Evolutionary conservation across 2,329 filamentous ascomycete species (phyloP).

Genomic region (Chaetomium olivaceum): DNA sequence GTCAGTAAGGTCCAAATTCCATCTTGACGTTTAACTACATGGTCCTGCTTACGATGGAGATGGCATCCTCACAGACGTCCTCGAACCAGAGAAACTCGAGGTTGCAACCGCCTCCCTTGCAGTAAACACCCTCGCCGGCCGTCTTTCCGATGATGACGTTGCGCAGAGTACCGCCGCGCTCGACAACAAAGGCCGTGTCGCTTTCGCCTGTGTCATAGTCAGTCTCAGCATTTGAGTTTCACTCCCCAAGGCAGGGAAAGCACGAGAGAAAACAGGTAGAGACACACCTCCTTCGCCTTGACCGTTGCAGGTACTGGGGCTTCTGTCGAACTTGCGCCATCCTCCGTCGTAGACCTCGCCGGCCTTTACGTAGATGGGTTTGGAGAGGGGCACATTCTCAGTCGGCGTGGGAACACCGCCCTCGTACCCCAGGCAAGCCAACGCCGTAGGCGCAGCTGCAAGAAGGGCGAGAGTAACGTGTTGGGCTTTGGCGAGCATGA

Average conservation of each 20-base stretch:
- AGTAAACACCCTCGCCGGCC: slow-evolving; percentile 7
- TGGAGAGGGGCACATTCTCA: neutral
- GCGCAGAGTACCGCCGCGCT: slow-evolving; percentile 7
- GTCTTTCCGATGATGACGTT: slow-evolving; percentile 11
- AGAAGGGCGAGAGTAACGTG: neutral
- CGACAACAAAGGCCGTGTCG: slow-evolving; percentile 6
- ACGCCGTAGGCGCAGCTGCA: slow-evolving; percentile 2
- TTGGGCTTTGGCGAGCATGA: neutral
- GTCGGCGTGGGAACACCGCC: slow-evolving; percentile 4
- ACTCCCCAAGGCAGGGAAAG: neutral
- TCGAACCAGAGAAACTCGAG: slow-evolving; percentile 10
- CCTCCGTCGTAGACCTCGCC: slow-evolving; percentile 5
- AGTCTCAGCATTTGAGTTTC: neutral
- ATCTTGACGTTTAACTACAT: neutral
- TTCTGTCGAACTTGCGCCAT: slow-evolving; percentile 4
- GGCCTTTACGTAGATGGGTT: slow-evolving; percentile 6
- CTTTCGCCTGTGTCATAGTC: neutral
- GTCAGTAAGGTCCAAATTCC: neutral
- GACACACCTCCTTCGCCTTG: neutral
- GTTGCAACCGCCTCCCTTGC: slow-evolving; percentile 7
- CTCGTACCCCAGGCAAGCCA: slow-evolving; percentile 1
- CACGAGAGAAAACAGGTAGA: neutral
- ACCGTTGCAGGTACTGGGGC: slow-evolving; percentile 2
- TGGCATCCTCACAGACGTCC: slow-evolving; percentile 10
- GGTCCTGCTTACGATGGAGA: neutral